phyloP scores from a whole-genome alignment of 495 filamentous ascomycete species.

The Penicillium flavigenum region DNA sequence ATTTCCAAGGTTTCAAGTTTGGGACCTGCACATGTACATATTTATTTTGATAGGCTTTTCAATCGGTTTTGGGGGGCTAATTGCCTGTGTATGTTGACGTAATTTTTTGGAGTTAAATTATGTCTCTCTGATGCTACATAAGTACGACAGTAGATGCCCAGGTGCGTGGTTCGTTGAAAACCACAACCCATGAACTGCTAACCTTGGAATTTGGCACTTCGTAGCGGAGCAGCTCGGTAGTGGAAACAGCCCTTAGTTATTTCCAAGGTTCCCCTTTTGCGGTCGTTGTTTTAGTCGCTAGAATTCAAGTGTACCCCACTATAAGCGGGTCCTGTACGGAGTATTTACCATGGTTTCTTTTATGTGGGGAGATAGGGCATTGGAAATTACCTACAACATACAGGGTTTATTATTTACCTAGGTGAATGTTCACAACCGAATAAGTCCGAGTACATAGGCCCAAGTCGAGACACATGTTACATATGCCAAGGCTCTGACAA shows the following conservation, averaged over 20 bases:
- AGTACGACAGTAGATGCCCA: not conserved
- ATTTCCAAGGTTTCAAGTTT: not conserved
- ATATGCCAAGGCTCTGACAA: conserved; percentile 3
- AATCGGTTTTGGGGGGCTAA: not conserved
- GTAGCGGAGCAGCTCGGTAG: conserved; percentile 2
- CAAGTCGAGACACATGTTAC: conserved; percentile 9
- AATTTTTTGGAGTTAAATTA: not conserved
- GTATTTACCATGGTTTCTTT: not conserved
- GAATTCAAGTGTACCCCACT: too few relatives aligned
- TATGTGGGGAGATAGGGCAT: not conserved
- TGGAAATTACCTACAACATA: not conserved
- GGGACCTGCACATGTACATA: conserved; percentile 1
- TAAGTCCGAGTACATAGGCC: not conserved
- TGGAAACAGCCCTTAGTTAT: not conserved
- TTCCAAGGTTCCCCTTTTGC: not conserved
- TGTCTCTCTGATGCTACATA: not conserved
- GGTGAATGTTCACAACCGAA: not conserved
- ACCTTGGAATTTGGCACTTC: not conserved
- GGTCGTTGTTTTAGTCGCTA: conserved; percentile 5
- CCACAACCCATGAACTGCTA: not conserved
- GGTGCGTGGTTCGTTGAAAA: not conserved
- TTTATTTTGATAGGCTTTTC: not conserved
- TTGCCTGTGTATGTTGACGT: not conserved
- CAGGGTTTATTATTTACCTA: not conserved
- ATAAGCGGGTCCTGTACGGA: not conserved